These are phyloP conservation scores for Rutstroemia sp. DNA, from an alignment of 2,329 filamentous ascomycete species.

Conservation along the genomic window DNA sequence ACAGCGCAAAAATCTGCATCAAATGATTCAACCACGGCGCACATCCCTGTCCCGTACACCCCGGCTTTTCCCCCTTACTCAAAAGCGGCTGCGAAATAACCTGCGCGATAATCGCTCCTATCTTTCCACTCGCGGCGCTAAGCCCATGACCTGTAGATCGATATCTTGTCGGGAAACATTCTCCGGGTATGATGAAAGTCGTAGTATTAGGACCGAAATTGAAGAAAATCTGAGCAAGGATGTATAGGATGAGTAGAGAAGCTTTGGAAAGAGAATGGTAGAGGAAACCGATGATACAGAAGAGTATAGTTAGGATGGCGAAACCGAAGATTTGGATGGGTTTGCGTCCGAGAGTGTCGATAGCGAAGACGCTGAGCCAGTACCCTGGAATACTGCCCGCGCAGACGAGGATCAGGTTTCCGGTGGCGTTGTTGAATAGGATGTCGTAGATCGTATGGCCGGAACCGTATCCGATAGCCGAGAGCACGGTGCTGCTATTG, in stretches of 20 bases:
- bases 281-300: slow-evolving; percentile 54
- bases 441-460: slow-evolving; percentile 58
- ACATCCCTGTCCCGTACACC: slow-evolving; percentile 42
- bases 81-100: slow-evolving; percentile 56
- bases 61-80: slow-evolving; percentile 44
- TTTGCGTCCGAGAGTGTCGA: slow-evolving; percentile 72
- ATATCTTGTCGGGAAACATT: slow-evolving; percentile 58
- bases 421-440: slow-evolving; percentile 65
- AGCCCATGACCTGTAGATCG: slow-evolving; percentile 56
- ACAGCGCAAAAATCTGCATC: slow-evolving; percentile 70
- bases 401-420: slow-evolving; percentile 69
- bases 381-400: slow-evolving; percentile 75
- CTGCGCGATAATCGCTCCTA: slow-evolving; percentile 62
- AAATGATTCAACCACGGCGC: slow-evolving; percentile 61
- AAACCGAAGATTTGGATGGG: slow-evolving; percentile 64
- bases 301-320: slow-evolving; percentile 51
- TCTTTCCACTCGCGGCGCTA: slow-evolving; percentile 58
- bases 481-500: slow-evolving; percentile 67
- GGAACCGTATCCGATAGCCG: slow-evolving; percentile 62
- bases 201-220: slow-evolving; percentile 60
- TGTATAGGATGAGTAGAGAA: slow-evolving; percentile 52
- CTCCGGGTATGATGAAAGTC: slow-evolving; percentile 57
- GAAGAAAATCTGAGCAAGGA: slow-evolving; percentile 60
- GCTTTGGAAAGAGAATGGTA: slow-evolving; percentile 41
- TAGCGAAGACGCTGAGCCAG: slow-evolving; percentile 65